A percentile compares a stretch with the other conserved stretches of the same genome.
Conservation (phyloP, 495 filamentous ascomycete genomes). For the Tuber brumale region DNA sequence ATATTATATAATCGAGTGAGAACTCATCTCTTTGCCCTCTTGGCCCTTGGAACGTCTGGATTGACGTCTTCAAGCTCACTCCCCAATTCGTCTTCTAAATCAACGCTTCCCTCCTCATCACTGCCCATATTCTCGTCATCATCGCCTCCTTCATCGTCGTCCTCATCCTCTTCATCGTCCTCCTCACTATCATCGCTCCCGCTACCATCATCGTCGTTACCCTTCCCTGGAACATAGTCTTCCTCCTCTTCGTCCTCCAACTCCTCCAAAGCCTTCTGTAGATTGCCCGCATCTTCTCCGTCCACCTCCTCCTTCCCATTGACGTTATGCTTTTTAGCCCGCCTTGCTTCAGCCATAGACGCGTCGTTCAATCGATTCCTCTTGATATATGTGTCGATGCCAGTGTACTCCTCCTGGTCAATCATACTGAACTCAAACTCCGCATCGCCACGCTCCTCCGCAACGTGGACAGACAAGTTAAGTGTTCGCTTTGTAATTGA, state of each 20-base stretch:
- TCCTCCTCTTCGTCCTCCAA: constrained; percentile 82
- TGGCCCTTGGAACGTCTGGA: constrained; percentile 34
- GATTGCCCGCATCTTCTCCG: constrained; percentile 48
- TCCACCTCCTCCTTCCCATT: constrained; percentile 55
- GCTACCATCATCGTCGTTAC: constrained; percentile 64
- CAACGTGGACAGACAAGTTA: constrained; percentile 72
- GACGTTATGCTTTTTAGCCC: constrained; percentile 70
- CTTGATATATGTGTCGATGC: constrained; percentile 79
- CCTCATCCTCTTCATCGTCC: constrained; percentile 47
- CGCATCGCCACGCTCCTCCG: constrained; percentile 42
- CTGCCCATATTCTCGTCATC: constrained; percentile 48
- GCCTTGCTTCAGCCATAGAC: constrained; percentile 79
- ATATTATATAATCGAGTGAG: background rate
- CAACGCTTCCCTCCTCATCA: constrained; percentile 42
- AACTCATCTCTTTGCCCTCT: constrained; percentile 29
- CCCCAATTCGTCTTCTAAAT: constrained; percentile 39
- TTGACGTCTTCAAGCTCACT: constrained; percentile 43
- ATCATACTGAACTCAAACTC: constrained; percentile 83
- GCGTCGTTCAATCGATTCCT: constrained; percentile 77
- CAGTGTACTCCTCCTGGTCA: constrained; percentile 74
- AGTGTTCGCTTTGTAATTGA: constrained; percentile 87
- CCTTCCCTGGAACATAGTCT: constrained; percentile 78
- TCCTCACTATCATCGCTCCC: constrained; percentile 47
- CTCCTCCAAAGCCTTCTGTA: constrained; percentile 65
- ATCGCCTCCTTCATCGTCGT: constrained; percentile 49